Percentiles rank a stretch among this genome's conserved stretches.
Evolutionary conservation across 305 asterid genomes (phyloP).

Genomic region (Fraxinus baroniana): DNA sequence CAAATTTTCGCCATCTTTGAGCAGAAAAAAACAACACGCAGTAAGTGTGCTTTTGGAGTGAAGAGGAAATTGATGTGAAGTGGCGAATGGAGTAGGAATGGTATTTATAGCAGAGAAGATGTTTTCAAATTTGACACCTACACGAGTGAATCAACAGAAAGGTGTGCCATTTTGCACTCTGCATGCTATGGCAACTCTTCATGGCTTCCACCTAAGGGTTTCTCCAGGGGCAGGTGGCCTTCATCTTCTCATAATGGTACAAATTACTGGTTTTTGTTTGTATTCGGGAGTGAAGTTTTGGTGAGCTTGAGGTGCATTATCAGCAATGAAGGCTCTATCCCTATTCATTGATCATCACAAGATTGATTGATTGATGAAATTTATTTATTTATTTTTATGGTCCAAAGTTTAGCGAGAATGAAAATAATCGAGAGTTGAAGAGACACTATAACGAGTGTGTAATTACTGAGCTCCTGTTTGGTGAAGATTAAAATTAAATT

Average conservation of each 20-base stretch:
- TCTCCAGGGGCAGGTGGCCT: constrained; percentile 33
- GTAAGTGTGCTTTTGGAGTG: background rate
- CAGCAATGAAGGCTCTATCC: background rate
- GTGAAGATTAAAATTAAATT: too few species aligned
- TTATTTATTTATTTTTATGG: too few species aligned
- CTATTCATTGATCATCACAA: background rate
- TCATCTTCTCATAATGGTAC: background rate
- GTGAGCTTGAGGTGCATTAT: background rate
- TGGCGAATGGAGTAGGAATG: constrained; percentile 18
- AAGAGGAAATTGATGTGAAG: constrained; percentile 1
- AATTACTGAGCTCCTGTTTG: too few species aligned
- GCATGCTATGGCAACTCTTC: constrained; percentile 41
- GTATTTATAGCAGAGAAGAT: constrained; percentile 28
- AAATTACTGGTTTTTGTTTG: constrained; percentile 7
- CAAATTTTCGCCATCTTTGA: constrained; percentile 24
- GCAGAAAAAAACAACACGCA: background rate
- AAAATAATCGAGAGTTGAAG: too few species aligned
- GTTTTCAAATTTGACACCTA: constrained; percentile 35
- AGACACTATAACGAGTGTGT: too few species aligned
- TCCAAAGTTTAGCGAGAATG: too few species aligned
- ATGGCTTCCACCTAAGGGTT: constrained; percentile 40
- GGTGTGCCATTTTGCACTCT: constrained; percentile 50
- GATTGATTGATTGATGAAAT: too few species aligned
- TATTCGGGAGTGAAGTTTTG: background rate
- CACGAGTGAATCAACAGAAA: background rate